These are phyloP conservation scores for Hygrophorus pudorinus DNA, from an alignment of 768 basidiomycete species.

Conservation along the genomic window DNA sequence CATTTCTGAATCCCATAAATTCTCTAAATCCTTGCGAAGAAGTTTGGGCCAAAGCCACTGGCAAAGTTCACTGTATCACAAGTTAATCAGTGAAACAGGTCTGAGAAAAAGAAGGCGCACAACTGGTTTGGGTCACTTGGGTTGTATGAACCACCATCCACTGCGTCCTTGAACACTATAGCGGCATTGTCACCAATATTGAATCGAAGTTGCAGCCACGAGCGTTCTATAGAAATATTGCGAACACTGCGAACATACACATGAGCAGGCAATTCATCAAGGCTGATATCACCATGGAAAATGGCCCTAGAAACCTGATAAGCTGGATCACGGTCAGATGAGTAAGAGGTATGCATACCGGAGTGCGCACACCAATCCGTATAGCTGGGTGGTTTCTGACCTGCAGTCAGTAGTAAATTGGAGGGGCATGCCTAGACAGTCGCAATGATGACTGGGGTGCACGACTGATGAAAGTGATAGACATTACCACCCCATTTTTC, in stretches of 20 bases:
- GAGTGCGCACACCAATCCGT: slow-evolving; percentile 16
- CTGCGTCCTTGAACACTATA: slow-evolving; percentile 14
- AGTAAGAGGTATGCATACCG: slow-evolving; percentile 12
- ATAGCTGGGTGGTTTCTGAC: no score
- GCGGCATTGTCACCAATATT: slow-evolving; percentile 20
- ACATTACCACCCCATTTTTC: slow-evolving; percentile 16
- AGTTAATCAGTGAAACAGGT: no score
- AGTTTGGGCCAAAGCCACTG: no score
- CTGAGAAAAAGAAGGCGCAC: no score
- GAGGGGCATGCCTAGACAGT: slow-evolving; percentile 20
- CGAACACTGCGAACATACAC: slow-evolving; percentile 17
- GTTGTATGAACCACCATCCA: slow-evolving; percentile 12
- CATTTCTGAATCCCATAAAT: no score
- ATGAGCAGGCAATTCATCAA: slow-evolving; percentile 18
- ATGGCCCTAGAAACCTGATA: slow-evolving; percentile 11
- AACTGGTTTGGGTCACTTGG: slow-evolving; percentile 7
- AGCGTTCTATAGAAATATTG: slow-evolving; percentile 20
- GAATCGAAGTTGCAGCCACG: slow-evolving; percentile 18
- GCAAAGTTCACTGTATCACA: no score
- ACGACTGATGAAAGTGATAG: no score
- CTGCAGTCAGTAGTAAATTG: slow-evolving; percentile 25
- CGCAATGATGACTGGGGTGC: background rate
- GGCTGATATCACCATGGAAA: slow-evolving; percentile 11
- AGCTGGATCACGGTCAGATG: background rate
- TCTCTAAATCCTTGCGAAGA: no score